Conservation (phyloP, 306 rosid genomes). For the Fagus crenata region DNA sequence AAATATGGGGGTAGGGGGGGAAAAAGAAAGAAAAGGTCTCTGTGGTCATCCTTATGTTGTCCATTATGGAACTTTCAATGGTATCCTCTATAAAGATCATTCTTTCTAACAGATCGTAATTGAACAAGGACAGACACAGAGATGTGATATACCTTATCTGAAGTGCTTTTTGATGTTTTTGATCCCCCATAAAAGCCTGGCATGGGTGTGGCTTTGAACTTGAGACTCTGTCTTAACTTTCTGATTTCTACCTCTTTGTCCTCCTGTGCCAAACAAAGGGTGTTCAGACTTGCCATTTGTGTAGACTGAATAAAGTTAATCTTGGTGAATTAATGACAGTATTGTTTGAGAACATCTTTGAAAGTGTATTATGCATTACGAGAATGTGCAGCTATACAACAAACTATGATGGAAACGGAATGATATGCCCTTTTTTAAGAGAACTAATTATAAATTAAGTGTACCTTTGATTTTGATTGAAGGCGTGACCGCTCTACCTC, state of each 20-base stretch:
- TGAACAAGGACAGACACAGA: conserved; percentile 2
- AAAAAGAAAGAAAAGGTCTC: not conserved
- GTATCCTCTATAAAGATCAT: too few species aligned
- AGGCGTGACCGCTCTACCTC: conserved; percentile 44
- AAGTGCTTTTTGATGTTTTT: conserved; percentile 44
- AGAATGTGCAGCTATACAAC: conserved; percentile 15
- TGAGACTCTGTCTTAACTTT: conserved; percentile 43
- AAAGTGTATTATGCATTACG: conserved; percentile 15
- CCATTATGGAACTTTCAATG: too few species aligned
- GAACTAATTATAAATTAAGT: conserved; percentile 9
- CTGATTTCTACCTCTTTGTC: conserved; percentile 52
- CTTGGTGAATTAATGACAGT: not conserved
- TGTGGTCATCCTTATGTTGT: too few species aligned
- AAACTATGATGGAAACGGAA: conserved; percentile 25
- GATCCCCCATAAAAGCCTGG: conserved; percentile 46
- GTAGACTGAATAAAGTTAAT: conserved; percentile 6
- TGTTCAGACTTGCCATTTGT: conserved; percentile 26
- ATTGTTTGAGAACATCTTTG: not conserved
- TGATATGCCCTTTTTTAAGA: conserved; percentile 10
- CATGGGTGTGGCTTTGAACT: conserved; percentile 56
- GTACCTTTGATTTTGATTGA: conserved; percentile 70
- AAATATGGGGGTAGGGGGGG: not conserved
- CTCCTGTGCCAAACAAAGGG: conserved; percentile 43
- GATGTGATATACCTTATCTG: conserved; percentile 49
- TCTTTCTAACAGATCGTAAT: not conserved